These are phyloP conservation scores for Saksenaea vasiformis DNA, from an alignment of 371 early-diverging fungal species.

Conservation along the genomic window DNA sequence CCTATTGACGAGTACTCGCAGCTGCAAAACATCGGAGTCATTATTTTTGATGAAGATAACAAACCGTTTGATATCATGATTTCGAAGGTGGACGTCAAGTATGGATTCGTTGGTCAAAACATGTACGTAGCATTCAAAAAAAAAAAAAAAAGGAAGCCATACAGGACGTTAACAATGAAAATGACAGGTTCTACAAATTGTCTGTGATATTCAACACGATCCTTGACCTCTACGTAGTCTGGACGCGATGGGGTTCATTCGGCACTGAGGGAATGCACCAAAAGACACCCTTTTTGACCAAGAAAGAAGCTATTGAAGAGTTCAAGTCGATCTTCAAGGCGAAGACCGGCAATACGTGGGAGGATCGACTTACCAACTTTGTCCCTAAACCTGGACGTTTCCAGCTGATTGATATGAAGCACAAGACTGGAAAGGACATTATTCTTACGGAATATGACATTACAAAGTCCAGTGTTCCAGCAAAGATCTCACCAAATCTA, in stretches of 20 bases:
- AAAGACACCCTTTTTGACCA: conserved; percentile 53
- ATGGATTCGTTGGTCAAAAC: conserved; percentile 29
- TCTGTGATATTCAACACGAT: conserved; percentile 53
- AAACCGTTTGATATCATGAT: conserved; percentile 50
- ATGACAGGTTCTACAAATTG: conserved; percentile 57
- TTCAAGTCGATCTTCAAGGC: conserved; percentile 62
- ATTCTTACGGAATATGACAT: conserved; percentile 14
- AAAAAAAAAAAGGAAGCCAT: neutral
- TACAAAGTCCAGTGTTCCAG: conserved; percentile 5
- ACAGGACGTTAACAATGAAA: neutral
- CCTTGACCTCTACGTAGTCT: conserved; percentile 53
- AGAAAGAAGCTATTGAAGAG: conserved; percentile 53
- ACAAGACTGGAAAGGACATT: conserved; percentile 8
- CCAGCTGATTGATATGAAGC: conserved; percentile 32
- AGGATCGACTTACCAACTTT: conserved; percentile 30
- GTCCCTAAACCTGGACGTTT: conserved; percentile 49
- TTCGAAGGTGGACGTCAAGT: conserved; percentile 49
- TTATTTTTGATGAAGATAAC: conserved; percentile 34
- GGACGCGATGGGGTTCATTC: conserved; percentile 62
- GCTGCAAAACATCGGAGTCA: conserved; percentile 38
- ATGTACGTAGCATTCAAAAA: conserved; percentile 21
- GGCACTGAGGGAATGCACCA: conserved; percentile 60
- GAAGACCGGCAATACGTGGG: conserved; percentile 62
- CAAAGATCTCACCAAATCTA: conserved; percentile 22
- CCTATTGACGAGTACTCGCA: conserved; percentile 40